Percentiles rank a stretch among this genome's conserved stretches.
These are phyloP conservation scores for Phytophthora podocarpi DNA, from an alignment of 352 stramenopile genomes.

Conservation along the genomic window DNA sequence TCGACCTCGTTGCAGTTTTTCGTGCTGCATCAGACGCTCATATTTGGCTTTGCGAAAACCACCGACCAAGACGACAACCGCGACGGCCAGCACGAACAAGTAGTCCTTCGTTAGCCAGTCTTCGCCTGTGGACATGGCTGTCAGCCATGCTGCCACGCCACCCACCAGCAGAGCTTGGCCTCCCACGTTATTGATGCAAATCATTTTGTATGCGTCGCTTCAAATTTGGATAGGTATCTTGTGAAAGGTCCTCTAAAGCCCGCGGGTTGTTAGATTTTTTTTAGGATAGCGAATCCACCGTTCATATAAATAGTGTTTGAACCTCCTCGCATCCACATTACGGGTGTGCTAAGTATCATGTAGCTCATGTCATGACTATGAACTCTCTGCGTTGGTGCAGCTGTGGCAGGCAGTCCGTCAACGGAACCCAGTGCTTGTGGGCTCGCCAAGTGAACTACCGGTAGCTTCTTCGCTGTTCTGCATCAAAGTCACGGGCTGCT, in stretches of 20 bases:
- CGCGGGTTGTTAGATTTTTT: too few relatives aligned
- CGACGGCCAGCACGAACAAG: constrained; percentile 63
- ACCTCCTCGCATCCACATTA: too few relatives aligned
- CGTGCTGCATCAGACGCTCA: constrained; percentile 46
- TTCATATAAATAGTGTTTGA: too few relatives aligned
- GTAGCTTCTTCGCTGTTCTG: constrained; percentile 6
- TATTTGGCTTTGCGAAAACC: constrained; percentile 59
- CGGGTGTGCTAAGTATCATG: too few relatives aligned
- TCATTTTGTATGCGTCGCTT: constrained; percentile 24
- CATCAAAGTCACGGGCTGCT: constrained; percentile 3
- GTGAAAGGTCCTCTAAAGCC: too few relatives aligned
- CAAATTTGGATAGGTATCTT: constrained; percentile 11
- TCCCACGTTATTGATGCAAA: constrained; percentile 22
- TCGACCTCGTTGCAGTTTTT: constrained; percentile 19
- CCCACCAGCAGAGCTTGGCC: constrained; percentile 48
- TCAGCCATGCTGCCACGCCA: constrained; percentile 57
- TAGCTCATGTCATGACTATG: too few relatives aligned
- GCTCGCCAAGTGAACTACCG: too few relatives aligned
- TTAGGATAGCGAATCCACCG: too few relatives aligned
- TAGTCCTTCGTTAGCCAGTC: constrained; percentile 65
- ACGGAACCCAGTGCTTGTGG: constrained; percentile 1
- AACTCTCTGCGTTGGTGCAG: background rate
- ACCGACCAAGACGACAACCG: constrained; percentile 58
- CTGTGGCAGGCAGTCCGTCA: too few relatives aligned
- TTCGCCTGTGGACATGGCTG: constrained; percentile 44